Conservation (phyloP, 495 filamentous ascomycete genomes). For the Amorphotheca resinae region DNA sequence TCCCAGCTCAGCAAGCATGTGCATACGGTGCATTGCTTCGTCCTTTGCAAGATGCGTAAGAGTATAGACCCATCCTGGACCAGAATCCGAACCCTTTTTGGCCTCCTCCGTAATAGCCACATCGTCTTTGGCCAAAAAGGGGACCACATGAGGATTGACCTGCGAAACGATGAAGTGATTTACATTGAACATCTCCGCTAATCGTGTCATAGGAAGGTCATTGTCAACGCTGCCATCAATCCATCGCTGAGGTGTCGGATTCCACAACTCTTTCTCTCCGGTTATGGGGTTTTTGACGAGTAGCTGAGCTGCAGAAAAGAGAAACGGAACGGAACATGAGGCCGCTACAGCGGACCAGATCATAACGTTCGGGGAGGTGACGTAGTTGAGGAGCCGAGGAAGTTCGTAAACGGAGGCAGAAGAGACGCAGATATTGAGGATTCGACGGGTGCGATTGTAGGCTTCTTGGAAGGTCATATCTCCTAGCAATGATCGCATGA, state of each 20-base stretch:
- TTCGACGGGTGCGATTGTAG: constrained; percentile 80
- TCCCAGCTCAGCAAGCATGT: constrained; percentile 68
- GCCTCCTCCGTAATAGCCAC: constrained; percentile 30
- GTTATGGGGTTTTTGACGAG: constrained; percentile 79
- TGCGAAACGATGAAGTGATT: constrained; percentile 98
- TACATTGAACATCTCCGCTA: constrained; percentile 95
- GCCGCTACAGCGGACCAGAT: constrained; percentile 95
- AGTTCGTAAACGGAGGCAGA: constrained; percentile 79
- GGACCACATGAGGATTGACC: constrained; percentile 87
- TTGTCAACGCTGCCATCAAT: constrained; percentile 94
- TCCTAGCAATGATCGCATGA: constrained; percentile 68
- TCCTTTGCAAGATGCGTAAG: constrained; percentile 66
- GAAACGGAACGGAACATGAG: constrained; percentile 84
- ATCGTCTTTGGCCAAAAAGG: constrained; percentile 68
- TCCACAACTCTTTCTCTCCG: constrained; percentile 69
- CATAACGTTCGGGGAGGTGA: constrained; percentile 85
- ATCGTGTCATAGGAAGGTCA: constrained; percentile 80
- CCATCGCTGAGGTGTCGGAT: constrained; percentile 67
- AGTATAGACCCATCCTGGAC: constrained; percentile 49
- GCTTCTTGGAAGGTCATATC: constrained; percentile 92
- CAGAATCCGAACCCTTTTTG: constrained; percentile 26
- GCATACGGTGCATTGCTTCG: constrained; percentile 70
- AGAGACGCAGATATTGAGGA: constrained; percentile 88
- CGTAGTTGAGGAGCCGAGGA: constrained; percentile 77
- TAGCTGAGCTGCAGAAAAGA: constrained; percentile 64